These are phyloP conservation scores for Chalaropsis ovoidea DNA, from an alignment of 2,329 filamentous ascomycete species.

Conservation along the genomic window DNA sequence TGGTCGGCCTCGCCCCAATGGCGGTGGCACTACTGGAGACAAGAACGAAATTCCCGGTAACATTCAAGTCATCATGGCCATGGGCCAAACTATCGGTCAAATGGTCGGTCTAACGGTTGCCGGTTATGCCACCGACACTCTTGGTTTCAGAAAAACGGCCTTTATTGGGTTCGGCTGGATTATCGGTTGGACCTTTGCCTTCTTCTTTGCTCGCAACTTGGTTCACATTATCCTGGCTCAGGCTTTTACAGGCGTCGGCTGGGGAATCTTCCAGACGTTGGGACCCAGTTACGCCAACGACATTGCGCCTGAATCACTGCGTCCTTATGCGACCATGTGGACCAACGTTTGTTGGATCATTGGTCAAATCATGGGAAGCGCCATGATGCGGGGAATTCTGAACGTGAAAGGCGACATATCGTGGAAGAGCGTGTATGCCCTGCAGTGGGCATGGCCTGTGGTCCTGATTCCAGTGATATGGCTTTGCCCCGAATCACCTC, in stretches of 20 bases:
- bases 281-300: conserved; percentile 38
- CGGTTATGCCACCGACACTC: conserved; percentile 36
- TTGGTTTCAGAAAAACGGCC: conserved; percentile 36
- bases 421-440: conserved; percentile 37
- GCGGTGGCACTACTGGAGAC: conserved; percentile 24
- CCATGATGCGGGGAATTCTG: conserved; percentile 34
- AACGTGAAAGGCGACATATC: conserved; percentile 33
- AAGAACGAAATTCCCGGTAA: conserved; percentile 35
- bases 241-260: conserved; percentile 36
- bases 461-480: conserved; percentile 33
- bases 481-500: conserved; percentile 36
- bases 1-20: conserved; percentile 28
- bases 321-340: conserved; percentile 35
- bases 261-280: conserved; percentile 35
- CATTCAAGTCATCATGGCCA: conserved; percentile 40
- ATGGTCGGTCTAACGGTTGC: conserved; percentile 39
- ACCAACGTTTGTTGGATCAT: conserved; percentile 38
- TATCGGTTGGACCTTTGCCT: conserved; percentile 36
- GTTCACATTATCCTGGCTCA: conserved; percentile 34
- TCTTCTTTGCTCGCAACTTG: conserved; percentile 36
- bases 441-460: conserved; percentile 39
- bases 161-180: conserved; percentile 33
- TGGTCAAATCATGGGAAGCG: conserved; percentile 36
- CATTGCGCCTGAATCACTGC: conserved; percentile 30
- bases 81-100: conserved; percentile 37